These are phyloP conservation scores for Boehmeria nivea DNA, from an alignment of 306 rosid species.

Conservation along the genomic window DNA sequence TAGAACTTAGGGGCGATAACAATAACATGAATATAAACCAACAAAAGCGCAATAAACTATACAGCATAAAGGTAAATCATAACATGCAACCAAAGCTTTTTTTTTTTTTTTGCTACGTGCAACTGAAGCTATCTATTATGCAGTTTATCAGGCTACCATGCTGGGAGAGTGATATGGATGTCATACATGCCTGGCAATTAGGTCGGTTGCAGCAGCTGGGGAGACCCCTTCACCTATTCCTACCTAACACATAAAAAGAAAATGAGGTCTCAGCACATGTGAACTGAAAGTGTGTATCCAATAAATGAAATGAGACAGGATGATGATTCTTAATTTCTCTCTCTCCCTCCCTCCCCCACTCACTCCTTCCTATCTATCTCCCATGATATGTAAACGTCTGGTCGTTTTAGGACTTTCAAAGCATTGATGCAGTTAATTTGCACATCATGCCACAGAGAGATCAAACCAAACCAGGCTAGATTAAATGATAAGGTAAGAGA, in stretches of 20 bases:
- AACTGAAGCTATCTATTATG: no score
- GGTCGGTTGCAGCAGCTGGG: slow-evolving; percentile 98
- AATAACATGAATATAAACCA: neutral
- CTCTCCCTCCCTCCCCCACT: neutral
- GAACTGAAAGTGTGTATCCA: slow-evolving; percentile 7
- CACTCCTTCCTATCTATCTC: neutral
- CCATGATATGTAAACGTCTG: slow-evolving; percentile 13
- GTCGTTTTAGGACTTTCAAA: slow-evolving; percentile 1
- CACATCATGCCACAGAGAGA: neutral
- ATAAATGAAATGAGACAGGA: no score
- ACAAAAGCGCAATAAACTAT: neutral
- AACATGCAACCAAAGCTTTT: no score
- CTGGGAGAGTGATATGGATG: slow-evolving; percentile 17
- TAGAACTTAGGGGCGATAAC: neutral
- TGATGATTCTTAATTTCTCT: no score
- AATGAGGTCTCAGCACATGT: slow-evolving; percentile 20
- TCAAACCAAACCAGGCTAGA: neutral
- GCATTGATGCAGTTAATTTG: no score
- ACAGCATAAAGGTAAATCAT: no score
- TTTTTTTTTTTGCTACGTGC: no score
- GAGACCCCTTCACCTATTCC: slow-evolving; percentile 99
- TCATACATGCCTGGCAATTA: slow-evolving; percentile 91
- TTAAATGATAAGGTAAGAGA: neutral
- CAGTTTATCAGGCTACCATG: slow-evolving; percentile 14
- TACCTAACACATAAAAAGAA: slow-evolving; percentile 52